Percentiles rank a stretch among this genome's conserved stretches.
phyloP scores from a whole-genome alignment of 1,284 basidiomycete genomes.

The Sporisorium reilianum region DNA sequence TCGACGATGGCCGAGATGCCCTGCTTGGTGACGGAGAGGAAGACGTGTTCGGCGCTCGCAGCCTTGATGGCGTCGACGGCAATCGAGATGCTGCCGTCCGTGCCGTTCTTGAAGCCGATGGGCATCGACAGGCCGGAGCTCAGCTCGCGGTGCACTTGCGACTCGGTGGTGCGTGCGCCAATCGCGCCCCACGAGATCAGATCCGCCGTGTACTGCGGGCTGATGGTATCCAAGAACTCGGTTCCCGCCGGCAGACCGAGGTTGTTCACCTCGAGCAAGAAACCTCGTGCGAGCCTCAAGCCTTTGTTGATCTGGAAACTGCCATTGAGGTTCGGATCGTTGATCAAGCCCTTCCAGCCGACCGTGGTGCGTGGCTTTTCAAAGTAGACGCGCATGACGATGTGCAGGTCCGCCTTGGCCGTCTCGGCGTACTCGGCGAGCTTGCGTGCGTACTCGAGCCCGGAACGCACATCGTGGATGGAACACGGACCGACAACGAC shows the following conservation, averaged over 20 bases:
- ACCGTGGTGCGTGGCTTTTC: constrained; percentile 81
- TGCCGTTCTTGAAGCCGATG: constrained; percentile 79
- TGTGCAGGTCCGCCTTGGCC: constrained; percentile 86
- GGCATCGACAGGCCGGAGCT: constrained; percentile 88
- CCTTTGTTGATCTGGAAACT: constrained; percentile 95
- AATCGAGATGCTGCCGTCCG: constrained; percentile 63
- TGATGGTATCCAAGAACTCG: constrained; percentile 78
- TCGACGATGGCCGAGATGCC: constrained; percentile 73
- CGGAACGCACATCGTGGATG: constrained; percentile 66
- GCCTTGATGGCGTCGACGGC: constrained; percentile 97
- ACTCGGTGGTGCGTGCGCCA: constrained; percentile 81
- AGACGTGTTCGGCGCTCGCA: constrained; percentile 90
- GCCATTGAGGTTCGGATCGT: constrained; percentile 85
- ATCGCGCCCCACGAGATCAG: constrained; percentile 97
- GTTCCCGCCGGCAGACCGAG: constrained; percentile 70
- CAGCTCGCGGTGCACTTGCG: constrained; percentile 90
- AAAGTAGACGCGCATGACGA: constrained; percentile 79
- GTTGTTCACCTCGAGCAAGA: constrained; percentile 77
- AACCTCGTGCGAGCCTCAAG: constrained; percentile 86
- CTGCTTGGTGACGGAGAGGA: constrained; percentile 97
- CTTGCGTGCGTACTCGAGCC: constrained; percentile 70
- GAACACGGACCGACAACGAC: constrained; percentile 68
- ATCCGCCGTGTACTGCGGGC: constrained; percentile 95
- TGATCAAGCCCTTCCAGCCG: constrained; percentile 99
- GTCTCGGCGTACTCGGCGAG: constrained; percentile 83